phyloP scores from a whole-genome alignment of 306 rosid species.

The Castanea crenata region DNA sequence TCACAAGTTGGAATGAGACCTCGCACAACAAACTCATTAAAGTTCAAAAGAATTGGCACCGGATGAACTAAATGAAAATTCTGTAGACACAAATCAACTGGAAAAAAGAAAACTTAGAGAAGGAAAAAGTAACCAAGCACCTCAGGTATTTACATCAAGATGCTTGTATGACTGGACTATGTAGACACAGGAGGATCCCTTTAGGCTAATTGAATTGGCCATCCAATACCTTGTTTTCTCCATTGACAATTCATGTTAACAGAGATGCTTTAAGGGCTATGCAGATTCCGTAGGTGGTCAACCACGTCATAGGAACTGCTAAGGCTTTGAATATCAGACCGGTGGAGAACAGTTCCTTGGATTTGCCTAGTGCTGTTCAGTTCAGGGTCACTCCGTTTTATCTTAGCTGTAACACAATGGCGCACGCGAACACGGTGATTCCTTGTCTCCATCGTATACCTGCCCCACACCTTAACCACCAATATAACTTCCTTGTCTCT shows the following conservation, averaged over 20 bases:
- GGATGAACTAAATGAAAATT: not conserved
- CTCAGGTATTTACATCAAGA: constrained; percentile 22
- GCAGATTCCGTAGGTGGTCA: constrained; percentile 59
- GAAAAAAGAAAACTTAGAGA: not conserved
- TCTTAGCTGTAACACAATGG: constrained; percentile 64
- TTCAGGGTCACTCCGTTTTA: constrained; percentile 31
- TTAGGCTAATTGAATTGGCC: not conserved
- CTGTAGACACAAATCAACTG: not conserved
- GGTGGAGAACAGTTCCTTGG: constrained; percentile 66
- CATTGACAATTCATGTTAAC: constrained; percentile 9
- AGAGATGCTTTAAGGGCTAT: constrained; percentile 42
- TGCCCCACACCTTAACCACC: constrained; percentile 71
- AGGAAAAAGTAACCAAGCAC: not conserved
- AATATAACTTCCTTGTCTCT: constrained; percentile 80
- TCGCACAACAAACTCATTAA: constrained; percentile 5
- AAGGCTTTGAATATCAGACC: constrained; percentile 72
- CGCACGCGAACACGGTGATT: constrained; percentile 71
- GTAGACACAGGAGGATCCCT: not conserved
- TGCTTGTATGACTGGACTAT: constrained; percentile 5
- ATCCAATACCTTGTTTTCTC: not conserved
- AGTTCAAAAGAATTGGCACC: not conserved
- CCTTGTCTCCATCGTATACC: constrained; percentile 50
- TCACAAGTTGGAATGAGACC: not conserved
- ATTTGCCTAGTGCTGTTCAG: constrained; percentile 40
- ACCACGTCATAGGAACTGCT: constrained; percentile 73